Evolutionary conservation across 2,329 filamentous ascomycete genomes (phyloP).

Genomic region (Epicoccum sorghinum): DNA sequence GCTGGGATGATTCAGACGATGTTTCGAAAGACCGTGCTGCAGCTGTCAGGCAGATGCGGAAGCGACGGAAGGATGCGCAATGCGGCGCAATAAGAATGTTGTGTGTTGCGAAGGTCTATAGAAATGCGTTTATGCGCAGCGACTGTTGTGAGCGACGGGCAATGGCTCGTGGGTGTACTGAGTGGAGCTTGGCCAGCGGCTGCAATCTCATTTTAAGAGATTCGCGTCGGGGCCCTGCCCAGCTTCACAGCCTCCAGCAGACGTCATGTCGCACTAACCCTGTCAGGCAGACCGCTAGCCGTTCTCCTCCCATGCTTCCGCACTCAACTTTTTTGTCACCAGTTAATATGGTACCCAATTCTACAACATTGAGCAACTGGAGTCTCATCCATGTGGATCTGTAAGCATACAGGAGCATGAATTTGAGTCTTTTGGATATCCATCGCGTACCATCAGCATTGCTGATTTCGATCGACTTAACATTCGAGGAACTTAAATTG

Average conservation of each 20-base stretch:
- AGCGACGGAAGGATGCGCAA: slow-evolving; percentile 35
- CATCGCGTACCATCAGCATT: too few relatives aligned
- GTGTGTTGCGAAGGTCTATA: neutral
- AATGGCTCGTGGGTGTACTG: slow-evolving; percentile 21
- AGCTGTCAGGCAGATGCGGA: slow-evolving; percentile 31
- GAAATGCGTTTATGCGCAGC: slow-evolving; percentile 13
- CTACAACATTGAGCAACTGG: too few relatives aligned
- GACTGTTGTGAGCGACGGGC: slow-evolving; percentile 10
- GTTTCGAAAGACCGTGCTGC: slow-evolving; percentile 28
- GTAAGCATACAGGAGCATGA: too few relatives aligned
- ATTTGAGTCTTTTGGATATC: too few relatives aligned
- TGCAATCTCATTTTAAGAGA: slow-evolving; percentile 14
- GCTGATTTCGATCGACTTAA: too few relatives aligned
- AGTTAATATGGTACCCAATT: too few relatives aligned
- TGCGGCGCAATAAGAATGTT: slow-evolving; percentile 11
- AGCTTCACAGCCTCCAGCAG: slow-evolving; percentile 3
- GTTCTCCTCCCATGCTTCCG: neutral
- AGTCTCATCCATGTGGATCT: too few relatives aligned
- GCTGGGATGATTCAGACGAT: slow-evolving; percentile 19
- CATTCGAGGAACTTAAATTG: too few relatives aligned
- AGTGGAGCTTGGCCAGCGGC: slow-evolving; percentile 3
- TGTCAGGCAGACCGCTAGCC: neutral
- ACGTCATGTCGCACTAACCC: slow-evolving; percentile 13
- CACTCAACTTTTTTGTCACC: neutral
- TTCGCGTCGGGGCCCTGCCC: slow-evolving; percentile 6